phyloP scores from a whole-genome alignment of 371 early-diverging fungal genomes.

The Saksenaea vasiformis region DNA sequence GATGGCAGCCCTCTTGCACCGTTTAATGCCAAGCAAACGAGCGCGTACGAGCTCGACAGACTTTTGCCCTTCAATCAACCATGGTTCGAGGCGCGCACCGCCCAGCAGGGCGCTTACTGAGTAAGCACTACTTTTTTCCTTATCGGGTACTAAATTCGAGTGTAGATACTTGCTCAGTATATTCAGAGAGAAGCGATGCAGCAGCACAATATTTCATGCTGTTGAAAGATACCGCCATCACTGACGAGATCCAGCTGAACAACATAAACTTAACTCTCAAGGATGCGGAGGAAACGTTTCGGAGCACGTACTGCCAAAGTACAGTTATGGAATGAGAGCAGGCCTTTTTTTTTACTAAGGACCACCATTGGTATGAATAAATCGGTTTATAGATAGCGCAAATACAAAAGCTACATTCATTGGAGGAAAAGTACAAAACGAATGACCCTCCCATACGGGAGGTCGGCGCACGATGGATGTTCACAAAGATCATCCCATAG shows the following conservation, averaged over 20 bases:
- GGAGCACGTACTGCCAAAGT: constrained; percentile 3
- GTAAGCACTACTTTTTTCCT: no score
- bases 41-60: no score
- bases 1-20: no score
- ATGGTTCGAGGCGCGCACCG: no score
- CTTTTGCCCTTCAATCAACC: no score
- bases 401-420: constrained; percentile 2
- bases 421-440: constrained; percentile 1
- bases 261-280: constrained; percentile 2
- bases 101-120: no score
- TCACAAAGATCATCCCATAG: constrained; percentile 2
- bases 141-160: no score
- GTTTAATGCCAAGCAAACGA: no score
- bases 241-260: constrained; percentile 3
- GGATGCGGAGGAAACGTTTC: constrained; percentile 3
- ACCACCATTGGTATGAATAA: constrained; percentile 3
- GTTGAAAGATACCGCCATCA: constrained; percentile 1
- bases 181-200: constrained; percentile 3
- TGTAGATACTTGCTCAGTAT: no score
- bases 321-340: constrained; percentile 3
- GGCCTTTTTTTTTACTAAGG: neutral
- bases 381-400: constrained; percentile 3
- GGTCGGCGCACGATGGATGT: constrained; percentile 1
- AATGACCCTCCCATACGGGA: constrained; percentile 1
- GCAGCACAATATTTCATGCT: neutral